Conservation (phyloP, 345 rosid genomes). For the Noccaea caerulescens region DNA sequence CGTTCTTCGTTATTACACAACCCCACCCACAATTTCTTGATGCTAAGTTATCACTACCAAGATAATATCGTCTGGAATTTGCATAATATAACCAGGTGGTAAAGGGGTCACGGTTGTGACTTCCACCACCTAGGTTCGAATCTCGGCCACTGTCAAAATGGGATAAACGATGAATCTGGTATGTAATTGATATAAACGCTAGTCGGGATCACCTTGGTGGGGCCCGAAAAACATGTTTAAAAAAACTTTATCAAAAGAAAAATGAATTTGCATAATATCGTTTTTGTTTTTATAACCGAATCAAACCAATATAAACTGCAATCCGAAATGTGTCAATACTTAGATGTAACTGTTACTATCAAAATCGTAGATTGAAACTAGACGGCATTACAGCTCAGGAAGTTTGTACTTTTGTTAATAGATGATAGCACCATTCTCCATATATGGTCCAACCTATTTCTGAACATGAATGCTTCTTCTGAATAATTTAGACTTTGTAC, state of each 20-base stretch:
- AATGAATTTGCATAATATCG: not conserved
- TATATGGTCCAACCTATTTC: constrained; percentile 23
- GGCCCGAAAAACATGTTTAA: too few relatives aligned
- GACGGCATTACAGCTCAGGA: constrained; percentile 37
- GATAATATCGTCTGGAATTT: not conserved
- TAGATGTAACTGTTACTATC: not conserved
- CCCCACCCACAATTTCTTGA: not conserved
- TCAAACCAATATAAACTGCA: not conserved
- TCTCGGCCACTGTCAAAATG: too few relatives aligned
- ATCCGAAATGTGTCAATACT: not conserved
- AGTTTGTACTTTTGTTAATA: constrained; percentile 27
- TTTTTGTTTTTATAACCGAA: not conserved
- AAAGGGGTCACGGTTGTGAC: too few relatives aligned
- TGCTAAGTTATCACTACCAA: too few relatives aligned
- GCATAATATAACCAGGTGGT: not conserved
- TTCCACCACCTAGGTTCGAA: too few relatives aligned
- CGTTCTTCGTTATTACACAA: constrained; percentile 14
- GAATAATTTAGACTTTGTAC: not conserved
- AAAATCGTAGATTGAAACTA: constrained; percentile 26
- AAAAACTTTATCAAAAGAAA: too few relatives aligned
- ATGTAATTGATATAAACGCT: too few relatives aligned
- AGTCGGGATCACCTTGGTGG: too few relatives aligned
- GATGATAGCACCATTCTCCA: constrained; percentile 22
- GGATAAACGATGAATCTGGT: too few relatives aligned
- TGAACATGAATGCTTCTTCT: constrained; percentile 16